These are phyloP conservation scores for Drechslera avenae DNA, from an alignment of 2,329 filamentous ascomycete genomes.

Conservation along the genomic window DNA sequence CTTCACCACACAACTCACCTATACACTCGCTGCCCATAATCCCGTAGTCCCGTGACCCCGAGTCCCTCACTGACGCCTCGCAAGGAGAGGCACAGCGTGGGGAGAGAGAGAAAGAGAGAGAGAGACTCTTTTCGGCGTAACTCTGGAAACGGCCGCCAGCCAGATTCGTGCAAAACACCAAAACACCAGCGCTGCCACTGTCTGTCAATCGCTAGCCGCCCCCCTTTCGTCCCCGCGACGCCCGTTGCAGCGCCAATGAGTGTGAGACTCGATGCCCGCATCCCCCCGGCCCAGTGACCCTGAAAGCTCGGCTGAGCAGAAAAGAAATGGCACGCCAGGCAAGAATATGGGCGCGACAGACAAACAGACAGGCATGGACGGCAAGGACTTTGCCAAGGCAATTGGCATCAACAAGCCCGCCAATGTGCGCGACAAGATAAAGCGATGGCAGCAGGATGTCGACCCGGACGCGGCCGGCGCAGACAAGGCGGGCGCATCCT, in stretches of 20 bases:
- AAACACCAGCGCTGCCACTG: conserved; percentile 1
- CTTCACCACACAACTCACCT: conserved; percentile 11
- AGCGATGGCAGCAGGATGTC: conserved; percentile 81
- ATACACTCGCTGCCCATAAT: conserved; percentile 14
- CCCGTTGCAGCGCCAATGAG: conserved; percentile 26
- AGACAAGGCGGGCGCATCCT: conserved; percentile 17
- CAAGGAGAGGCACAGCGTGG: conserved; percentile 7
- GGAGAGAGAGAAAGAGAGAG: too few species aligned
- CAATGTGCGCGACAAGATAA: conserved; percentile 74
- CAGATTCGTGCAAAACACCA: conserved; percentile 11
- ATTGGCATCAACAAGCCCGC: conserved; percentile 50
- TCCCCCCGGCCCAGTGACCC: conserved; percentile 31
- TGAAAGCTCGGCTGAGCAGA: conserved; percentile 22
- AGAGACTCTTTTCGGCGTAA: conserved; percentile 6
- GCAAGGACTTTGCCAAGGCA: conserved; percentile 48
- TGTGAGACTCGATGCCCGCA: conserved; percentile 31
- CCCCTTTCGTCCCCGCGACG: conserved; percentile 10
- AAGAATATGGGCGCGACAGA: conserved; percentile 34
- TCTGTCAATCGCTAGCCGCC: background rate
- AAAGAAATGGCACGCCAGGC: conserved; percentile 39
- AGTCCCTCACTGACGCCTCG: background rate
- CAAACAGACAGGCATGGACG: conserved; percentile 41
- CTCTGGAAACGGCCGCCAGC: conserved; percentile 13
- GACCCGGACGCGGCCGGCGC: conserved; percentile 58
- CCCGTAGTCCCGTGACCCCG: background rate